Evolutionary conservation across 345 rosid species (phyloP).

Genomic region (Gossypium raimondii): DNA sequence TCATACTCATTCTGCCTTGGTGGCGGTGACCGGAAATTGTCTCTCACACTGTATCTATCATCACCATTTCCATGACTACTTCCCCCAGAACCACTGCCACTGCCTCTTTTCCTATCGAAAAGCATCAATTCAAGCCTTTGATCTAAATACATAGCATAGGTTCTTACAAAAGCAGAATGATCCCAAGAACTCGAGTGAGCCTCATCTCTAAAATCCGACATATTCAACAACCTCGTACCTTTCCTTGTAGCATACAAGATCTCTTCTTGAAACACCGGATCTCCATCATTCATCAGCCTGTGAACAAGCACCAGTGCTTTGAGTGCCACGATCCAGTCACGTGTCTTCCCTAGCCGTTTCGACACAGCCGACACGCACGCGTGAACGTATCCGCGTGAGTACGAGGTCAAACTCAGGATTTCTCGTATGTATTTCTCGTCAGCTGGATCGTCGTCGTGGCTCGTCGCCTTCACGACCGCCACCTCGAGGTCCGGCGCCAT

Average conservation of each 20-base stretch:
- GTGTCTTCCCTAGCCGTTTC: constrained; percentile 74
- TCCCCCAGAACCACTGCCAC: constrained; percentile 19
- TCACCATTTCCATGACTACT: constrained; percentile 21
- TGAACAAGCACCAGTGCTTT: constrained; percentile 74
- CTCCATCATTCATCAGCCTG: constrained; percentile 65
- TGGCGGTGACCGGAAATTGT: constrained; percentile 70
- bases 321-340: constrained; percentile 86
- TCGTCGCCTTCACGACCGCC: constrained; percentile 86
- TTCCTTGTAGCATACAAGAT: constrained; percentile 62
- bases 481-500: constrained; percentile 90
- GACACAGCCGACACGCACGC: constrained; percentile 69
- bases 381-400: constrained; percentile 72
- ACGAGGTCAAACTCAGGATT: constrained; percentile 67
- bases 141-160: constrained; percentile 70
- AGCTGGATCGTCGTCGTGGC: constrained; percentile 91
- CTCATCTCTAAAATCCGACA: constrained; percentile 78
- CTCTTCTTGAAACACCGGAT: constrained; percentile 71
- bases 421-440: constrained; percentile 76
- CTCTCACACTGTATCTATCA: constrained; percentile 30
- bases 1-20: constrained; percentile 55
- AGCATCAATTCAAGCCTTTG: constrained; percentile 64
- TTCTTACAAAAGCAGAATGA: constrained; percentile 68
- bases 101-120: constrained; percentile 36
- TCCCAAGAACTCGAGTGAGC: constrained; percentile 89
- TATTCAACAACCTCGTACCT: constrained; percentile 75